Conservation (phyloP, 306 rosid species). For the Amphicarpaea edgeworthii region DNA sequence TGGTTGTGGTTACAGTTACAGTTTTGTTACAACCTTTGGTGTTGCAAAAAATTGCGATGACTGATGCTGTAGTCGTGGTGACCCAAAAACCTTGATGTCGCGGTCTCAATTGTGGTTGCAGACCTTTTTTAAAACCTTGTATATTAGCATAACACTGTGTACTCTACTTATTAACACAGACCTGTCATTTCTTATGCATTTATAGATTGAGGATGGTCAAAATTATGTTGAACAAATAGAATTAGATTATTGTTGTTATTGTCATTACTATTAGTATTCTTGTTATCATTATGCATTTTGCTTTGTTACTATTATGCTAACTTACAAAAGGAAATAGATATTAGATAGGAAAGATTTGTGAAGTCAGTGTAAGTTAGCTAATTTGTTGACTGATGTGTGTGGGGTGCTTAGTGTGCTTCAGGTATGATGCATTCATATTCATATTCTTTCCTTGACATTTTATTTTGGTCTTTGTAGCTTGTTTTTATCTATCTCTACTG, state of each 20-base stretch:
- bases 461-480: not conserved
- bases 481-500: not conserved
- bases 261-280: not conserved
- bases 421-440: constrained; percentile 43
- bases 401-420: constrained; percentile 57
- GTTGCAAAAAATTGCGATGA: not conserved
- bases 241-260: not conserved
- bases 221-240: not conserved
- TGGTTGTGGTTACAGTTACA: too few relatives aligned
- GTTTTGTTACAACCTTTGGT: too few relatives aligned
- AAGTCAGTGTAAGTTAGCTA: not conserved
- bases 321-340: not conserved
- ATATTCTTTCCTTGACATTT: not conserved
- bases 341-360: not conserved
- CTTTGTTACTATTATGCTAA: not conserved
- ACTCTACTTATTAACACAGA: not conserved
- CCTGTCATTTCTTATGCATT: not conserved
- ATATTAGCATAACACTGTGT: not conserved
- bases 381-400: constrained; percentile 54
- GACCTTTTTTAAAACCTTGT: not conserved
- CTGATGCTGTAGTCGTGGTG: not conserved
- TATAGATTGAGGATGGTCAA: not conserved
- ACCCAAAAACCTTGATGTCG: not conserved
- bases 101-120: not conserved
- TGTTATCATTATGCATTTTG: not conserved